phyloP scores from a whole-genome alignment of 2,329 filamentous ascomycete species.

The Aspergillus sp. region DNA sequence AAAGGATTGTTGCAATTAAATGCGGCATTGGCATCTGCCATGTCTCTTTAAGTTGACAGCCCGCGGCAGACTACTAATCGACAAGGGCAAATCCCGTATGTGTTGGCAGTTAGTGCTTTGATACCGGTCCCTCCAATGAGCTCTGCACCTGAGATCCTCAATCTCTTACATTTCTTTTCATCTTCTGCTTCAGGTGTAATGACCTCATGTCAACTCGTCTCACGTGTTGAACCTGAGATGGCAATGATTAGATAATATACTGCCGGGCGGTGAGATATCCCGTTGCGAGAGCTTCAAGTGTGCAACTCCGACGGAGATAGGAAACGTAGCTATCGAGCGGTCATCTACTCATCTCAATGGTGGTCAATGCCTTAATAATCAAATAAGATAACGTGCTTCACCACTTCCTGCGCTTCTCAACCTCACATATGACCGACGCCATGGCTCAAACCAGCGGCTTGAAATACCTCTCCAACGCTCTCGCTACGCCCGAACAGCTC shows the following conservation, averaged over 20 bases:
- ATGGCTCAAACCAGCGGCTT: conserved; percentile 27
- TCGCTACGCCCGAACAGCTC: conserved; percentile 45
- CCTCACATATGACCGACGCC: conserved; percentile 1
- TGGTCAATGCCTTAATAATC: neutral
- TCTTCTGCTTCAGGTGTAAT: no score
- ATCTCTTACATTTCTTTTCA: no score
- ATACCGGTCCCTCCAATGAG: no score
- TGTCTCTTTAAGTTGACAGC: no score
- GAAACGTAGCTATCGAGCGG: neutral
- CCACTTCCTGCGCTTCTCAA: neutral
- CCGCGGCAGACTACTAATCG: no score
- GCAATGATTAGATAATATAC: neutral
- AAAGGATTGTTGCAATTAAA: no score
- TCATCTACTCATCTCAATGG: neutral
- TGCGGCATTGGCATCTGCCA: no score
- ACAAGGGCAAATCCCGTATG: no score
- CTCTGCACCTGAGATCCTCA: no score
- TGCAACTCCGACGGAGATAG: neutral
- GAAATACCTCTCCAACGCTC: conserved; percentile 43
- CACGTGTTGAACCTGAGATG: no score
- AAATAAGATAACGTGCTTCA: neutral
- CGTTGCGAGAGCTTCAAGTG: neutral
- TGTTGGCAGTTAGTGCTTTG: no score
- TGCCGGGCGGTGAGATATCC: neutral
- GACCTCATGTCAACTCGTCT: no score